Evolutionary conservation across 345 rosid genomes (phyloP).

Genomic region (Noccaea caerulescens): DNA sequence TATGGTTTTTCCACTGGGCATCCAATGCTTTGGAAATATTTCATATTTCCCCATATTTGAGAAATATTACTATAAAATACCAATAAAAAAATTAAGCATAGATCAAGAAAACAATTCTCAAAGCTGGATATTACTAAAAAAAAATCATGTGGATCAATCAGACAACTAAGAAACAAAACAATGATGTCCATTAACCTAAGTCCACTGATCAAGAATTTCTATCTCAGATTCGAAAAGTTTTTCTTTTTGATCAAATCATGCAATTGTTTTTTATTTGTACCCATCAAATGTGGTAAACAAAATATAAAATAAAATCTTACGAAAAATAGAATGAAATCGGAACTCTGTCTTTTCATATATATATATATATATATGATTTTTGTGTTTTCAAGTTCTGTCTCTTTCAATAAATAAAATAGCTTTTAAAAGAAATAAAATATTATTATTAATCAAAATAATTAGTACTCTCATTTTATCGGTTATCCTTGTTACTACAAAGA

Average conservation of each 20-base stretch:
- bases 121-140: not conserved
- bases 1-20: constrained; percentile 7
- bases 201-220: not conserved
- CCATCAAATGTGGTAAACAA: constrained; percentile 8
- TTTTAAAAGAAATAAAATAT: constrained; percentile 5
- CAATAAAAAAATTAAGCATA: not conserved
- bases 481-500: constrained; percentile 41
- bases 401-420: not conserved
- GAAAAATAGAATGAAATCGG: constrained; percentile 27
- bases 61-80: constrained; percentile 20
- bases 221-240: not conserved
- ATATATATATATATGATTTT: not conserved
- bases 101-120: constrained; percentile 12
- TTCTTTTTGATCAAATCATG: not conserved
- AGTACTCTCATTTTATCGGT: constrained; percentile 22
- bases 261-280: not conserved
- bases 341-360: constrained; percentile 19
- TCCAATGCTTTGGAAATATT: constrained; percentile 10
- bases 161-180: constrained; percentile 31
- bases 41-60: constrained; percentile 21
- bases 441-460: constrained; percentile 12
- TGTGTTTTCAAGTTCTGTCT: constrained; percentile 17
- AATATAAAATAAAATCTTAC: not conserved
- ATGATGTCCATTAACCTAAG: constrained; percentile 15
- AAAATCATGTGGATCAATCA: not conserved